Base-by-base conservation (phyloP, 2,329 filamentous ascomycete species). In the Monosporascus cannonballus region DNA sequence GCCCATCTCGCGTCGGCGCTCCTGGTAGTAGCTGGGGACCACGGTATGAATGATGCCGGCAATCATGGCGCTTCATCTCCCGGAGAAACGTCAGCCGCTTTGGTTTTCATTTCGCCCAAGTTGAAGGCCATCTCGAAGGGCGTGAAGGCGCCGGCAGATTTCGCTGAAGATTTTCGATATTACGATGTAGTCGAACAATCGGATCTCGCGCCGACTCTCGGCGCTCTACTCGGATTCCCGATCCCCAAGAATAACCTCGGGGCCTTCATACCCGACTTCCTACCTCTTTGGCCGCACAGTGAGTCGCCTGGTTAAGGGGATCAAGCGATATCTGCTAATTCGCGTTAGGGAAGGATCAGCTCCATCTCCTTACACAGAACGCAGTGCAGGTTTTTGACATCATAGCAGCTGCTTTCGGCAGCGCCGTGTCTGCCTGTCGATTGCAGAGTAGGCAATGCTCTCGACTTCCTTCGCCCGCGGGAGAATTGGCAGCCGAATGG, bases 41-140 rank as follows among this genome's bases (percentile, higher is more conserved):
- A 99, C 67, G 94, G 94, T n/a, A 99, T 99, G 94, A 99, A 97
- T 61, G 93, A 97, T 62, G 94, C 90, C 20, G 94, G 94, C 2
- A 97, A 97, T 61, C 94, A 99, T 67, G 94, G 94, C 30, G 94
- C 93, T 39, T 96, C 93, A 9, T 92, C 92, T 0, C 83, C 90
- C 1, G 93, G 94, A 44, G 94, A 99, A 73, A 97, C 94, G 1
- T 96, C 93, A 1, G 87, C 94, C 0, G 94, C 94, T 17, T 74
- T 99, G 9, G 81, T 96, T 20, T 97, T 99, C 68, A 82, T 96
- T 58, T 94, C 91, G 2, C 91, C 93, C 0, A 94, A 90, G 64
- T 76, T 96, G 44, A 82, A 80, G 62, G 66, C 71, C 1, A 72
- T 91, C 6, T 76, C 77, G 3, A 59, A 67, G 2, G 63, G 59